These are phyloP conservation scores for Lignosus rhinocerotis DNA, from an alignment of 1,284 basidiomycete species.

Conservation along the genomic window DNA sequence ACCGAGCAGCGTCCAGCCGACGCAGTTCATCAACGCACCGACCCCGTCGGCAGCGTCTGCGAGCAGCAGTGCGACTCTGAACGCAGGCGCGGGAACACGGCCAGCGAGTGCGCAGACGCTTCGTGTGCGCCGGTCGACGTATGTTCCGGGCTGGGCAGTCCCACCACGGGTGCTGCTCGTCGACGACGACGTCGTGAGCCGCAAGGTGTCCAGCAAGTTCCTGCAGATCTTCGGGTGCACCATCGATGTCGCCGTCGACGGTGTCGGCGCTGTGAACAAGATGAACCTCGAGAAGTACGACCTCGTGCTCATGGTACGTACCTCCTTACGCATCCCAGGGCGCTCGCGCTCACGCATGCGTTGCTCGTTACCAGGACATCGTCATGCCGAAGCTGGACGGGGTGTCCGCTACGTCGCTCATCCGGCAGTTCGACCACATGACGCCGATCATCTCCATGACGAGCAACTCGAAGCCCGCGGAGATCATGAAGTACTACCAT, in stretches of 20 bases:
- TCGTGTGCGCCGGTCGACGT: conserved; percentile 71
- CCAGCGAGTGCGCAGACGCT: conserved; percentile 46
- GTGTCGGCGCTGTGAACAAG: conserved; percentile 91
- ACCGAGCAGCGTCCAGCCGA: conserved; percentile 12
- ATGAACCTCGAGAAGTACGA: conserved; percentile 97
- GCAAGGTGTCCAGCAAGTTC: conserved; percentile 89
- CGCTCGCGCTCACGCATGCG: conserved; percentile 5
- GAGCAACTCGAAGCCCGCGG: conserved; percentile 87
- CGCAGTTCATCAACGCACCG: conserved; percentile 27
- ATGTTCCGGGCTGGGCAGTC: conserved; percentile 88
- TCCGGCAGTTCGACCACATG: conserved; percentile 90
- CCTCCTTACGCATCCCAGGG: not conserved
- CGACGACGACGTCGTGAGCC: conserved; percentile 92
- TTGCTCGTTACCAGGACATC: conserved; percentile 65
- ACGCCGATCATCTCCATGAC: conserved; percentile 99
- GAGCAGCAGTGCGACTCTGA: not conserved
- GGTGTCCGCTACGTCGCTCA: conserved; percentile 88
- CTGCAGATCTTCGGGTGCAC: conserved; percentile 94
- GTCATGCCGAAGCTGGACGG: conserved; percentile 94
- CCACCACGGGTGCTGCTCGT: conserved; percentile 88
- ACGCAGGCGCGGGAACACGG: conserved; percentile 15
- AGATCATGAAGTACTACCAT: conserved; percentile 91
- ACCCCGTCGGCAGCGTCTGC: conserved; percentile 8
- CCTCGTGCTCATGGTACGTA: conserved; percentile 86
- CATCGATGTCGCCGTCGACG: conserved; percentile 93